A percentile compares a stretch with the other conserved stretches of the same genome.
Conservation (phyloP, 441 rosid species). For the Gossypium davidsonii region DNA sequence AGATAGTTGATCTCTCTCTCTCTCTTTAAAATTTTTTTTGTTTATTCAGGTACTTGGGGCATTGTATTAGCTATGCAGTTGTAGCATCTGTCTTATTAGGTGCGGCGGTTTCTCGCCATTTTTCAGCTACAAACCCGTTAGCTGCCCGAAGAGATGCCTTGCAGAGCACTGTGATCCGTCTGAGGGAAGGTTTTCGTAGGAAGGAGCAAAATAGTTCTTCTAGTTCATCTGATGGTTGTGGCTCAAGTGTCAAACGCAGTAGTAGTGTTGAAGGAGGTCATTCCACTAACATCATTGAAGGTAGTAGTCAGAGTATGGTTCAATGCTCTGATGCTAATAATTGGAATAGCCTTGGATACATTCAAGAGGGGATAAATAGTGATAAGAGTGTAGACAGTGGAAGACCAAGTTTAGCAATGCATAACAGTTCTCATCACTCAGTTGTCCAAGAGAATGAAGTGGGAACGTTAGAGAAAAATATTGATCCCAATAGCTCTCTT, state of each 20-base stretch:
- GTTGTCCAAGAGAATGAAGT: constrained; percentile 84
- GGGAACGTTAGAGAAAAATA: constrained; percentile 64
- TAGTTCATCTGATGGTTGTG: constrained; percentile 98
- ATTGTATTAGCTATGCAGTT: constrained; percentile 92
- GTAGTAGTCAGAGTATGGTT: constrained; percentile 41
- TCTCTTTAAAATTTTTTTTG: constrained; percentile 17
- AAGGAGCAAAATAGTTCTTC: constrained; percentile 91
- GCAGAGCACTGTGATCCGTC: constrained; percentile 90
- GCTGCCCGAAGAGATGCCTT: constrained; percentile 99
- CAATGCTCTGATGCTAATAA: constrained; percentile 50
- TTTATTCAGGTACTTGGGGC: constrained; percentile 84
- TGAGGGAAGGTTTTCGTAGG: constrained; percentile 96
- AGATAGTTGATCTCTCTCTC: constrained; percentile 14
- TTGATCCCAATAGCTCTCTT: constrained; percentile 58
- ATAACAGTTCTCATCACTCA: constrained; percentile 88
- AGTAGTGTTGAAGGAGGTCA: constrained; percentile 86
- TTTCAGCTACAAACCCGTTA: constrained; percentile 80
- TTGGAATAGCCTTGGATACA: constrained; percentile 41
- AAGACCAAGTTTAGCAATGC: constrained; percentile 87
- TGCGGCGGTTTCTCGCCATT: constrained; percentile 96
- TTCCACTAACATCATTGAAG: constrained; percentile 57
- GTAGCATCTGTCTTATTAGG: constrained; percentile 95
- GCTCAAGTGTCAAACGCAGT: constrained; percentile 93
- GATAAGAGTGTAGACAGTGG: constrained; percentile 97
- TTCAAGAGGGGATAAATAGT: constrained; percentile 77